Base-by-base conservation (phyloP, 768 basidiomycete species). In the Mrakia gelida region DNA sequence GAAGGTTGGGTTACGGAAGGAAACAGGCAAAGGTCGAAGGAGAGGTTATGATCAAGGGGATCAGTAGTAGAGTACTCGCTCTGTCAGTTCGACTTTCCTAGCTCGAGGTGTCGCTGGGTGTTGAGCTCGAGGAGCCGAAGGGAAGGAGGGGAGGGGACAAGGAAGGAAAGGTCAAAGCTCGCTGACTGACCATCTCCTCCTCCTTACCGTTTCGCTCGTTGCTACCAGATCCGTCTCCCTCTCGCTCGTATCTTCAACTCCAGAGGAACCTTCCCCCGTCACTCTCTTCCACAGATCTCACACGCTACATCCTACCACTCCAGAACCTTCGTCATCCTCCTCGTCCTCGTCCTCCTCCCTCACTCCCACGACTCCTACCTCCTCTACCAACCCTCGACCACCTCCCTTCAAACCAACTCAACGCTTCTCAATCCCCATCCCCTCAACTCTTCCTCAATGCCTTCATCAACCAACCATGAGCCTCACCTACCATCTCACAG, bases 21-120 rank as follows among this genome's bases (percentile, higher is more conserved):
- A 23, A 41, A 23, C 43, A 26, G 30, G 61, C 65, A 11, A 52
- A 30, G 63, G 75, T 76, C 1, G 52, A 56, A 21, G 75, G 75
- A 32, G 75, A 76, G 43, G 68, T 76, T 11, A 76, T 76, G 75
- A 76, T 67, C 54, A 76, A 76, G 34, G 68, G 68, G 5, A 68
- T 63, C 30, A 49, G 26, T 32, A 54, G 45, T 13, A 61, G 34
- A 18, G 75, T 76, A 7, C 38, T 68, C 15, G 54, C n/a, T 0
- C 56, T 71, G 67, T 76, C 26, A 11, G 75, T 71, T 28, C 13
- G 23, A 38, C 16, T 38, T 32, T 68, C 4, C 62, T 11, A 32
- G 15, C 49, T 38, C 9, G 1, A 23, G 9, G 32, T 4, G n/a
- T 26, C 32, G 63, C n/a, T n/a, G n/a, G n/a, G n/a, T n/a, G n/a